A percentile compares a stretch with the other conserved stretches of the same genome.
Evolutionary conservation across 371 early-diverging fungal genomes (phyloP).

Genomic region (Syncephalastrum racemosum): DNA sequence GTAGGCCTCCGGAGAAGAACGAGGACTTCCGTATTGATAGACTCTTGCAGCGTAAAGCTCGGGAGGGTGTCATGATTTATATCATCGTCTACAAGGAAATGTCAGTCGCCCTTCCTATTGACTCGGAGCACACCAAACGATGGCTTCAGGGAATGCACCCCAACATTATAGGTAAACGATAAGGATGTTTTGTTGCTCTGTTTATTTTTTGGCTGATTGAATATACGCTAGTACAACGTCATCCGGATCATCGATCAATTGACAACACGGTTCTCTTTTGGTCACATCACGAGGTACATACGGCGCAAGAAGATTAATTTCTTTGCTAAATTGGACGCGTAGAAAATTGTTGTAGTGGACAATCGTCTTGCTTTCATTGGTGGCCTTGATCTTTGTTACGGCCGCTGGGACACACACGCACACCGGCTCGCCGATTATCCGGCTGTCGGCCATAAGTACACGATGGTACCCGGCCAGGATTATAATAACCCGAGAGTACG

Average conservation of each 20-base stretch:
- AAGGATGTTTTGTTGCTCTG: conserved; percentile 20
- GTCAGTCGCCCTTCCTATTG: conserved; percentile 73
- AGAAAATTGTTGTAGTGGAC: conserved; percentile 90
- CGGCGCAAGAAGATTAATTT: background rate
- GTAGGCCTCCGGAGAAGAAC: conserved; percentile 73
- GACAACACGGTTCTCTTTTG: conserved; percentile 76
- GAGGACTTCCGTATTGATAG: conserved; percentile 83
- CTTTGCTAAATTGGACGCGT: background rate
- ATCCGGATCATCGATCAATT: conserved; percentile 77
- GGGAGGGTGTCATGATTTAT: conserved; percentile 87
- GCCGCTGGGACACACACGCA: conserved; percentile 83
- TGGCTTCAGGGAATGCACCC: conserved; percentile 76
- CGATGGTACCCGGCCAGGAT: conserved; percentile 83
- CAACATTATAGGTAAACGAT: conserved; percentile 67
- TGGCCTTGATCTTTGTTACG: conserved; percentile 87
- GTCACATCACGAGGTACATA: conserved; percentile 66
- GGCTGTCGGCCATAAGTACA: conserved; percentile 42
- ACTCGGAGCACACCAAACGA: conserved; percentile 82
- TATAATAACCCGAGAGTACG: conserved; percentile 91
- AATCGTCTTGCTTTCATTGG: conserved; percentile 85
- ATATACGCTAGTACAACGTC: conserved; percentile 63
- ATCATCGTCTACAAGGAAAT: conserved; percentile 92
- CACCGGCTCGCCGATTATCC: conserved; percentile 81
- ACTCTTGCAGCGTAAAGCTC: conserved; percentile 79
- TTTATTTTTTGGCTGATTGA: background rate